These are phyloP conservation scores for Candida tallmaniae DNA, from an alignment of 805 yeast genomes.

Conservation along the genomic window DNA sequence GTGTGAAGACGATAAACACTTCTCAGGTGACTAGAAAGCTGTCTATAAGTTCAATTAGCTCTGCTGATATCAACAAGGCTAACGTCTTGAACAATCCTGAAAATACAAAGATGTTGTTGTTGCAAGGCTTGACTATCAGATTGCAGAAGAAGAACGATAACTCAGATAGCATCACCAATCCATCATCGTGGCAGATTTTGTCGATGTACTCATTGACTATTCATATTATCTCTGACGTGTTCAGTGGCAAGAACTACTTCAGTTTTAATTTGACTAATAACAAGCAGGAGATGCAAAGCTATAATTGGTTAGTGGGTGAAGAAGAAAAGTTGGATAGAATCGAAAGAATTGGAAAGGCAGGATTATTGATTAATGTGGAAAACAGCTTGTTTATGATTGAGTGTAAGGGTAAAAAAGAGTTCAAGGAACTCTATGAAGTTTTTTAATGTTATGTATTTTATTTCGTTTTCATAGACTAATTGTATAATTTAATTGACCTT, in stretches of 20 bases:
- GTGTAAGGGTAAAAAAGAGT: slow-evolving; percentile 40
- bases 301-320: slow-evolving; percentile 30
- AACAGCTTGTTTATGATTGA: slow-evolving; percentile 37
- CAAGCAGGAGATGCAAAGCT: slow-evolving; percentile 11
- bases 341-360: slow-evolving; percentile 41
- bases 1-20: background rate
- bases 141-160: slow-evolving; percentile 33
- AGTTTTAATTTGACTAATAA: slow-evolving; percentile 23
- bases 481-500: no score
- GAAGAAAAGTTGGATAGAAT: slow-evolving; percentile 24
- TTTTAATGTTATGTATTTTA: slow-evolving; percentile 7
- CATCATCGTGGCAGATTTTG: slow-evolving; percentile 41
- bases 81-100: slow-evolving; percentile 21
- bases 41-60: slow-evolving; percentile 18
- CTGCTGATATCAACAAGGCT: slow-evolving; percentile 16
- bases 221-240: slow-evolving; percentile 23
- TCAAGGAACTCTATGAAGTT: slow-evolving; percentile 17
- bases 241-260: slow-evolving; percentile 21
- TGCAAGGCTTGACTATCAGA: slow-evolving; percentile 31
- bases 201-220: slow-evolving; percentile 35
- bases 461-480: background rate
- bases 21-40: slow-evolving; percentile 12
- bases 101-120: slow-evolving; percentile 18
- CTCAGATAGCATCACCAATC: slow-evolving; percentile 22
- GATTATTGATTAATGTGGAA: slow-evolving; percentile 30